Evolutionary conservation across 2,329 filamentous ascomycete species (phyloP).

Genomic region (Macrophomina pseudophaseolina): DNA sequence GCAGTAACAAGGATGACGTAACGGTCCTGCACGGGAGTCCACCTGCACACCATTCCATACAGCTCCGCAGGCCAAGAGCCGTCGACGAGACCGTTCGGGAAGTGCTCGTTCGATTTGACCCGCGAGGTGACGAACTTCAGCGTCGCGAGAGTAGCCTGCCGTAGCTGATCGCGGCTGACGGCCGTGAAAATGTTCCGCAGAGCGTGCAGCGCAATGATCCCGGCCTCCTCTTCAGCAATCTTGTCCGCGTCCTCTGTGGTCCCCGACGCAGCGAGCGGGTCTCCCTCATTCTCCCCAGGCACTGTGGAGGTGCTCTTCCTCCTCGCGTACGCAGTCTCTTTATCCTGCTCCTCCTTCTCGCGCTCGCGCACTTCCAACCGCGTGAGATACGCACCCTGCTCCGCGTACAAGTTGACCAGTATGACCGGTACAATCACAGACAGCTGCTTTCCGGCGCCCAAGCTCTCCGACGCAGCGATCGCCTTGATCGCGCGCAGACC

Average conservation of each 20-base stretch:
- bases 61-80: slow-evolving; percentile 81
- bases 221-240: slow-evolving; percentile 86
- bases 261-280: slow-evolving; percentile 71
- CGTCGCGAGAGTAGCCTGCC: slow-evolving; percentile 74
- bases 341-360: slow-evolving; percentile 70
- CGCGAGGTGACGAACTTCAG: slow-evolving; percentile 69
- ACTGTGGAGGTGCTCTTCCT: slow-evolving; percentile 82
- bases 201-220: slow-evolving; percentile 81
- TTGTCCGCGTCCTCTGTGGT: slow-evolving; percentile 88
- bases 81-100: slow-evolving; percentile 48
- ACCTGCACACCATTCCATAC: slow-evolving; percentile 78
- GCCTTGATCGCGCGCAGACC: slow-evolving; percentile 75
- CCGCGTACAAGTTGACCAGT: slow-evolving; percentile 82
- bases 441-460: slow-evolving; percentile 77
- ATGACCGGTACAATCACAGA: slow-evolving; percentile 82
- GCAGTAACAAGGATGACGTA: slow-evolving; percentile 86
- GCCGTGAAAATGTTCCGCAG: slow-evolving; percentile 84
- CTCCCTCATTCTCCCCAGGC: slow-evolving; percentile 72
- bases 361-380: slow-evolving; percentile 70
- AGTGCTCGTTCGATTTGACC: slow-evolving; percentile 36
- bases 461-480: slow-evolving; percentile 77
- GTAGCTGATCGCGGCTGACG: slow-evolving; percentile 81
- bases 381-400: slow-evolving; percentile 71
- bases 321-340: slow-evolving; percentile 66
- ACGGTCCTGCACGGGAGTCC: slow-evolving; percentile 92